Percentiles rank a stretch among this genome's conserved stretches.
phyloP scores from a whole-genome alignment of 768 basidiomycete genomes.

The Agaricus blazei region DNA sequence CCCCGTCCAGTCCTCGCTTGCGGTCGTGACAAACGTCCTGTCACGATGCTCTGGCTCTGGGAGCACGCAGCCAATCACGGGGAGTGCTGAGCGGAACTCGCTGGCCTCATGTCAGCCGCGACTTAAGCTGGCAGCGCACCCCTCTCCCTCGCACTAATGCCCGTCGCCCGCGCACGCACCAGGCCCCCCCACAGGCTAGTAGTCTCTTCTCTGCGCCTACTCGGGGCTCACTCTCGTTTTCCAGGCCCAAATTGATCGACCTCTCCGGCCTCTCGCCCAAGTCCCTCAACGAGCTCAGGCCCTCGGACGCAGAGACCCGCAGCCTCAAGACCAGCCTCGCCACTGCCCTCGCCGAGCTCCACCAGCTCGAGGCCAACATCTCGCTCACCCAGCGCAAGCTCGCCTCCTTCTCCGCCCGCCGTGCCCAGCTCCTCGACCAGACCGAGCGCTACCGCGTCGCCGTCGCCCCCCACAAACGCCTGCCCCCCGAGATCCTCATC shows the following conservation, averaged over 20 bases:
- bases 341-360: conserved; percentile 2
- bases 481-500: conserved; percentile 15
- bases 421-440: background rate
- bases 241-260: conserved; percentile 5
- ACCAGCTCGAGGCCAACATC: conserved; percentile 9
- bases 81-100: too few relatives aligned
- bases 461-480: conserved; percentile 16
- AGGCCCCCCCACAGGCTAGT: background rate
- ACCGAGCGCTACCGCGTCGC: conserved; percentile 15
- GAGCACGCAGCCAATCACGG: too few relatives aligned
- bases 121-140: background rate
- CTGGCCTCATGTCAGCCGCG: too few relatives aligned
- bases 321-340: conserved; percentile 4
- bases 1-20: too few relatives aligned
- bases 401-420: conserved; percentile 2
- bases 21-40: too few relatives aligned
- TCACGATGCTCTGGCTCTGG: too few relatives aligned
- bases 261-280: background rate
- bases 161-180: conserved; percentile 3
- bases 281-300: conserved; percentile 6
- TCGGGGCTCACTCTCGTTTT: too few relatives aligned
- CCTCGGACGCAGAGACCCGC: conserved; percentile 1
- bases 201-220: too few relatives aligned
- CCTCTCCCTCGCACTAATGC: background rate
- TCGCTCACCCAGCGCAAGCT: conserved; percentile 3